Conservation (phyloP, 495 filamentous ascomycete genomes). For the Xylaria bambusicola region DNA sequence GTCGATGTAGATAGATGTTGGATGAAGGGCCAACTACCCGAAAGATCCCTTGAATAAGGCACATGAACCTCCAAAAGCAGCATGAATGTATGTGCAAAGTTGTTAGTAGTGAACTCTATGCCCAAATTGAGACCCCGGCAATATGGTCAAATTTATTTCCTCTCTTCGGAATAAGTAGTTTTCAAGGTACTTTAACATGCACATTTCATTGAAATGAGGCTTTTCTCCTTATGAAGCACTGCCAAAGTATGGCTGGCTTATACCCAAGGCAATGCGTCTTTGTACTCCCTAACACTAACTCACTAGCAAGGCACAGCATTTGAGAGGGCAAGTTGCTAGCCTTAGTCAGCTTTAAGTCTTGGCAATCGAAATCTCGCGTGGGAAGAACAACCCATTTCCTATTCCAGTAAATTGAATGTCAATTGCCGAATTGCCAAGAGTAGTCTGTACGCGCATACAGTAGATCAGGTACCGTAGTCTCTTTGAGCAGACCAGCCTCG, state of each 20-base stretch:
- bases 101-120: slow-evolving; percentile 13
- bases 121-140: not conserved
- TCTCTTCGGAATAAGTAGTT: too few relatives aligned
- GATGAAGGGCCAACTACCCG: not conserved
- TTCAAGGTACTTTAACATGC: too few relatives aligned
- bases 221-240: too few relatives aligned
- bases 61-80: not conserved
- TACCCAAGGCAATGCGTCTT: not conserved
- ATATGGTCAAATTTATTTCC: not conserved
- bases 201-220: too few relatives aligned
- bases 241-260: not conserved
- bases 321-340: not conserved
- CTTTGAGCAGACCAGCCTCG: too few relatives aligned
- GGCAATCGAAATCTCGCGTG: not conserved
- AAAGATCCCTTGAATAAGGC: not conserved
- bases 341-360: slow-evolving; percentile 1
- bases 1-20: too few relatives aligned
- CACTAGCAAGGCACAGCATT: slow-evolving; percentile 7
- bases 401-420: not conserved
- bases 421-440: slow-evolving; percentile 12
- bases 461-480: too few relatives aligned
- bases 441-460: not conserved
- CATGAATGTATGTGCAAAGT: not conserved
- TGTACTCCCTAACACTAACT: slow-evolving; percentile 21
- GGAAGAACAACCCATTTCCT: slow-evolving; percentile 9